These are phyloP conservation scores for Basidiobolus heterosporus DNA, from an alignment of 371 early-diverging fungal genomes.

Conservation along the genomic window DNA sequence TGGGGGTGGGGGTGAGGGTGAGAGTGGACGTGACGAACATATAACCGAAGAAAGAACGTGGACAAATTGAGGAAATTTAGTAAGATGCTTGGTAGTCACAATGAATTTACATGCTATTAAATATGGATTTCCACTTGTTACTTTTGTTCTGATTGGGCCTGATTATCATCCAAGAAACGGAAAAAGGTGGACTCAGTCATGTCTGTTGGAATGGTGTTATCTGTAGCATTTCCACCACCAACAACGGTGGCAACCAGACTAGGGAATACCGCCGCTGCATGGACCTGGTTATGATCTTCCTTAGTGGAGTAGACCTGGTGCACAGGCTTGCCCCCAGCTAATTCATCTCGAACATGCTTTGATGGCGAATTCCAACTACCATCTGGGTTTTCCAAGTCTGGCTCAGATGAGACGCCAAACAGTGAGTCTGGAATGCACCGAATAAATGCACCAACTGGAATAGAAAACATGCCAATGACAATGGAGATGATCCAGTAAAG, in stretches of 20 bases:
- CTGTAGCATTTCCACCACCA: not conserved
- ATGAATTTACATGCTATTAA: too few species aligned
- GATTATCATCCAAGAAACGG: not conserved
- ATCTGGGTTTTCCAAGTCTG: constrained; percentile 5
- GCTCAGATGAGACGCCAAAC: constrained; percentile 4
- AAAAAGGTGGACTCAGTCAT: not conserved
- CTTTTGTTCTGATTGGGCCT: too few species aligned
- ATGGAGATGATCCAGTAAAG: constrained; percentile 51
- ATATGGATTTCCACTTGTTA: too few species aligned
- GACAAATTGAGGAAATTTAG: too few species aligned
- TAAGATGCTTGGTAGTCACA: too few species aligned
- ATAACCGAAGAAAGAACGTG: too few species aligned
- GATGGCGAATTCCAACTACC: constrained; percentile 22
- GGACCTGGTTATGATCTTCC: constrained; percentile 23
- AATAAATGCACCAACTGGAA: constrained; percentile 52
- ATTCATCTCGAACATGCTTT: constrained; percentile 21
- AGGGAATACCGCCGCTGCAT: constrained; percentile 19
- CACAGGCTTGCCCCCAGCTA: constrained; percentile 28
- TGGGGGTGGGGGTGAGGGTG: too few species aligned
- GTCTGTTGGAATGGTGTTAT: not conserved
- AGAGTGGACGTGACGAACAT: too few species aligned
- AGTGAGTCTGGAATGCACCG: constrained; percentile 33
- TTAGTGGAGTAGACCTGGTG: too few species aligned
- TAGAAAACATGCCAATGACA: constrained; percentile 36
- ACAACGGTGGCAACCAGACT: constrained; percentile 2